Base-by-base conservation (phyloP, 176 grass and related monocot genomes). In the Secale cereale region DNA sequence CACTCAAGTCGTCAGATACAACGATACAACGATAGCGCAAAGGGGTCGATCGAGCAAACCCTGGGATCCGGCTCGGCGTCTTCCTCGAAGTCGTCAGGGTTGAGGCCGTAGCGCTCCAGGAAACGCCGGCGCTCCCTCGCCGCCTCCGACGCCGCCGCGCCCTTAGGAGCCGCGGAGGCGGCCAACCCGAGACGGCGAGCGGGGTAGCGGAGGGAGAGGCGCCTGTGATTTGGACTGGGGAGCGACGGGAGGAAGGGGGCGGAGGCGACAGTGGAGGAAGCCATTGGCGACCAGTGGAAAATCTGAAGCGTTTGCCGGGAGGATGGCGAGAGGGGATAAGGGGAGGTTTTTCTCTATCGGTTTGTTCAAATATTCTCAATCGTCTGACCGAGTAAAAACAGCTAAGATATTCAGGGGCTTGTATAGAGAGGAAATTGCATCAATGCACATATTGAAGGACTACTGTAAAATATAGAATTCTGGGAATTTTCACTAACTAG, bases 21-120 rank as follows among this genome's bases (percentile, higher is more conserved):
- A n/a, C n/a, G n/a, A n/a, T 30, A 16, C 13, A 1, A 14, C 0
- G 14, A 89, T 30, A 57, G 4, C 1, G 15, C 2, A 36, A 68
- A 1, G 36, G 19, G 33, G 5, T 65, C 13, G n/a, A 74, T 72
- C 9, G n/a, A 78, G 45, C 57, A 16, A 85, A 94, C 87, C 89
- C 70, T 92, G 27, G 87, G 74, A 20, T 74, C 50, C 31, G 72
- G 40, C 60, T 80, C 68, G 29, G 45, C 5, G 10, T 85, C 85
- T 7, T 85, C 82, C 62, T 83, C 71, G 79, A 83, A 94, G 29
- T 92, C 92, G 6, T 89, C 83, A 6, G 92, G 90, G 65, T 92
- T 89, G 82, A 94, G 87, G 63, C 92, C 87, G 81, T 94, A 92
- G 14, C 87, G 88, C 79, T 94, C 90, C 19, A 92, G 87, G 80